Conservation (phyloP, 2,329 filamentous ascomycete genomes). For the Xylaria sp. region DNA sequence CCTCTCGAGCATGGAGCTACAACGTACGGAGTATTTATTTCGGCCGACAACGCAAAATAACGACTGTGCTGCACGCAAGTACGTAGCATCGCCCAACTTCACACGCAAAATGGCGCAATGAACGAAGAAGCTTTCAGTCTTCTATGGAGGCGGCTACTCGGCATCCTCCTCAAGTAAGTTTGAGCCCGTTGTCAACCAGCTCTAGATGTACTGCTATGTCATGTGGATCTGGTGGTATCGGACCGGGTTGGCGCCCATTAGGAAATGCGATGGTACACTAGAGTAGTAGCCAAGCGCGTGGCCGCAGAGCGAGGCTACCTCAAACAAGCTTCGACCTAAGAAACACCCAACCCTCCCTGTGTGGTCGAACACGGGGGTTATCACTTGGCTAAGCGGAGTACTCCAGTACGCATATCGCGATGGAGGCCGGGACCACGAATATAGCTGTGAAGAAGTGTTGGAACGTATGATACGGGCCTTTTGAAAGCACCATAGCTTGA, state of each 20-base stretch:
- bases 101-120: neutral
- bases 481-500: neutral
- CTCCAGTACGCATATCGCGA: no score
- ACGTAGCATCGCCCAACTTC: neutral
- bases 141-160: neutral
- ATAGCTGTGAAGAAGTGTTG: neutral
- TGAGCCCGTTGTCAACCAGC: neutral
- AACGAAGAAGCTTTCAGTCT: neutral
- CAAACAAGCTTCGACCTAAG: neutral
- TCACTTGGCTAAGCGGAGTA: neutral
- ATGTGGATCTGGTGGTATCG: slow-evolving; percentile 10
- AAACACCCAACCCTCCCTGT: neutral
- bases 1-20: neutral
- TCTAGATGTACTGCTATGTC: neutral
- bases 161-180: slow-evolving; percentile 10
- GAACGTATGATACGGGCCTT: neutral
- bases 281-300: neutral
- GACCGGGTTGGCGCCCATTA: neutral
- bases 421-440: neutral
- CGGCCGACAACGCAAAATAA: neutral
- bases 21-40: neutral
- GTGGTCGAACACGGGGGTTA: neutral
- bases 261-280: neutral
- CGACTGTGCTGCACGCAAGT: neutral
- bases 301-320: slow-evolving; percentile 3